phyloP scores from a whole-genome alignment of 257 asterid species.

The Penstemon barbatus region DNA sequence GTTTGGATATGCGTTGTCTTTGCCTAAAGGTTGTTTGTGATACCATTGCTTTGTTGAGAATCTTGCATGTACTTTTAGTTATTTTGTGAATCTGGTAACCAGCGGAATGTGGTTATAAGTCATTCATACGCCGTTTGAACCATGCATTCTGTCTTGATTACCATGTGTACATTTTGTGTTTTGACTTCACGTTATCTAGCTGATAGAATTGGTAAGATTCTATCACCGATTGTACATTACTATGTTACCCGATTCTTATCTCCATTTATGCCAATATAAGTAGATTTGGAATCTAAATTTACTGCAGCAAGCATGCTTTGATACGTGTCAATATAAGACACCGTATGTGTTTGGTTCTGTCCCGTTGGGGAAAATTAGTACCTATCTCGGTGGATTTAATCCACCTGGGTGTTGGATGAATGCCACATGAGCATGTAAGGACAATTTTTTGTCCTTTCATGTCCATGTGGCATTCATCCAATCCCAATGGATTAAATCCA shows the following conservation, averaged over 20 bases:
- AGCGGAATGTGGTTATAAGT: neutral
- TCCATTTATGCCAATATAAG: neutral
- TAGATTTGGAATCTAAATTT: conserved; percentile 5
- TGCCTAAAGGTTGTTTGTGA: neutral
- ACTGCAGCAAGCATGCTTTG: neutral
- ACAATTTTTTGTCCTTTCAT: no score
- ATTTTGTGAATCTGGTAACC: neutral
- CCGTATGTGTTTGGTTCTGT: neutral
- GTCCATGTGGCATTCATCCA: no score
- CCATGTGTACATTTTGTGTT: neutral
- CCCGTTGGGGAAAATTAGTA: no score
- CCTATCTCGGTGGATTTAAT: no score
- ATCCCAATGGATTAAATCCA: no score
- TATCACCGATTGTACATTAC: neutral
- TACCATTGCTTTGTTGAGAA: neutral
- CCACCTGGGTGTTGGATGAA: no score
- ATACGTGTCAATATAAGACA: neutral
- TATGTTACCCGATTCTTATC: neutral
- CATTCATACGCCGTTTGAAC: neutral
- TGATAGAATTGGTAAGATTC: neutral
- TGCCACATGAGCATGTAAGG: no score
- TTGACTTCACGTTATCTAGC: neutral
- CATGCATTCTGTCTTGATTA: neutral
- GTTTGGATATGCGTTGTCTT: neutral
- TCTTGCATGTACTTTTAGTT: conserved; percentile 3